Evolutionary conservation across 371 early-diverging fungal genomes (phyloP).

Genomic region (Mortierella sp.): DNA sequence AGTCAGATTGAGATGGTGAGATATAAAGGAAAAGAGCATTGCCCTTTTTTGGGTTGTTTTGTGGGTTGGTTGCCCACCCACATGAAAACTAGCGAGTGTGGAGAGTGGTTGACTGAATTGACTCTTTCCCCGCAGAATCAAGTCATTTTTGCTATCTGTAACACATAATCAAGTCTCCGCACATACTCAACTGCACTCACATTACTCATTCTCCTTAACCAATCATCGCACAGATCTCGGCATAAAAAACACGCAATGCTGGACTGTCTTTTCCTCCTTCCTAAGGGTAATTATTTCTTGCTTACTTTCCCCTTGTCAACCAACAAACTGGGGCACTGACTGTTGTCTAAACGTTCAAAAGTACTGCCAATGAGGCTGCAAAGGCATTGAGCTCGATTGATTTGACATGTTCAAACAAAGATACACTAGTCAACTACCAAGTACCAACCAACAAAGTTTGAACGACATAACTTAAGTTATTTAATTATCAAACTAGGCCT

Average conservation of each 20-base stretch:
- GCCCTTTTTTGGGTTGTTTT: background rate
- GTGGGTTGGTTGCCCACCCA: background rate
- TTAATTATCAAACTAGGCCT: background rate
- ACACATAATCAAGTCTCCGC: slow-evolving; percentile 8
- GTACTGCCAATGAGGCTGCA: too few species aligned
- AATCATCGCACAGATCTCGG: slow-evolving; percentile 30
- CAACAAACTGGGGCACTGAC: background rate
- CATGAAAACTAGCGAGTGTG: slow-evolving; percentile 5
- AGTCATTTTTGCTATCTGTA: slow-evolving; percentile 6
- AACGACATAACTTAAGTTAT: slow-evolving; percentile 15
- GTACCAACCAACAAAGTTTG: too few species aligned
- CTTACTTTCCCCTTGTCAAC: background rate
- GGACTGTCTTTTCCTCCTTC: slow-evolving; percentile 9
- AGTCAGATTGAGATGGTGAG: background rate
- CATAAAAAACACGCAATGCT: background rate
- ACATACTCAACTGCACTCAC: slow-evolving; percentile 17
- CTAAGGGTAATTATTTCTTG: background rate
- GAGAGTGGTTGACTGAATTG: slow-evolving; percentile 22
- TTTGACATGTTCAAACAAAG: too few species aligned
- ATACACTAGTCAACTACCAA: too few species aligned
- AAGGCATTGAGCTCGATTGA: too few species aligned
- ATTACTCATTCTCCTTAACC: slow-evolving; percentile 35
- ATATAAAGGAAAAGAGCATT: slow-evolving; percentile 15
- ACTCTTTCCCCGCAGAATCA: slow-evolving; percentile 8
- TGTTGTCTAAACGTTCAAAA: too few species aligned